phyloP scores from a whole-genome alignment of 2,329 filamentous ascomycete species.

The Didymella arachidicola region DNA sequence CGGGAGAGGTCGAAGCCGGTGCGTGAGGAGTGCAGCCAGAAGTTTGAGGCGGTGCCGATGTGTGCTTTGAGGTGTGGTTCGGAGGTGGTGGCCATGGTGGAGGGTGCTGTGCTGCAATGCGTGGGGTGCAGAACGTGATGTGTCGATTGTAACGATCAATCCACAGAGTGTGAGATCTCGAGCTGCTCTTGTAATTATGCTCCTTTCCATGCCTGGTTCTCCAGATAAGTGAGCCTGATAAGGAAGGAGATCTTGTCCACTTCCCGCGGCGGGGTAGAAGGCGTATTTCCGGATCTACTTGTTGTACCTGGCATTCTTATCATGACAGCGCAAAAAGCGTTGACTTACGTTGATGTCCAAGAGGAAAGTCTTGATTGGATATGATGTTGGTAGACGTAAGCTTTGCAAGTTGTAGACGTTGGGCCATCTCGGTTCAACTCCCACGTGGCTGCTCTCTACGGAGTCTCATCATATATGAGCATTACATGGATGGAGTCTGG shows the following conservation, averaged over 20 bases:
- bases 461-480: no score
- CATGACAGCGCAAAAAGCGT: background rate
- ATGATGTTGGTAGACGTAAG: no score
- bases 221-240: background rate
- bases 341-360: no score
- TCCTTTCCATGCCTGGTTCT: background rate
- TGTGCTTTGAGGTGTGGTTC: slow-evolving; percentile 42
- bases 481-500: no score
- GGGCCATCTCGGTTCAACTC: no score
- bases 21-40: slow-evolving; percentile 56
- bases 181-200: background rate
- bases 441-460: no score
- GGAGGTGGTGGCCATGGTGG: background rate
- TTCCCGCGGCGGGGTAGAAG: background rate
- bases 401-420: no score
- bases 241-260: background rate
- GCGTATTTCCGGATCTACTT: background rate
- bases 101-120: background rate
- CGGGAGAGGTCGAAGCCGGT: slow-evolving; percentile 59
- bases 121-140: background rate
- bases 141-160: no score
- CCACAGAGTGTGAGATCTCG: background rate
- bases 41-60: slow-evolving; percentile 53
- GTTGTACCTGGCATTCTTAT: background rate
- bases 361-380: no score